These are phyloP conservation scores for Petunia hybrid DNA, from an alignment of 305 asterid genomes.

Conservation along the genomic window DNA sequence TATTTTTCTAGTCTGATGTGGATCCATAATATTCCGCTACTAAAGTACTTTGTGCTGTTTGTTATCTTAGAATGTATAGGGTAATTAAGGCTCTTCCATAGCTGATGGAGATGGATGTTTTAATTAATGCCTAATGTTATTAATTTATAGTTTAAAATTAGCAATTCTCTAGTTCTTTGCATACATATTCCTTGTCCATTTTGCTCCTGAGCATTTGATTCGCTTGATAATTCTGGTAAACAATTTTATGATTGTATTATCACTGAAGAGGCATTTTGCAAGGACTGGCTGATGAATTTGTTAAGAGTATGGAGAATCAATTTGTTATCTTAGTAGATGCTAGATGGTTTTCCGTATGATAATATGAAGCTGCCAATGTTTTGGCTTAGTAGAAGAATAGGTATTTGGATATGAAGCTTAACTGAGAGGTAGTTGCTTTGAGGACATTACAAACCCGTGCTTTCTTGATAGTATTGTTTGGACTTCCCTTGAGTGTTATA, in stretches of 20 bases:
- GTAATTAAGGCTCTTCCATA: conserved; percentile 33
- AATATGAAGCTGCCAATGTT: not conserved
- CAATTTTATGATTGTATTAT: not conserved
- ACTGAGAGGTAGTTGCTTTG: conserved; percentile 8
- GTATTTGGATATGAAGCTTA: conserved; percentile 26
- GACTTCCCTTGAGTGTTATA: not conserved
- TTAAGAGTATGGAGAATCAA: not conserved
- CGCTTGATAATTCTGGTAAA: conserved; percentile 17
- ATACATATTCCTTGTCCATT: conserved; percentile 19
- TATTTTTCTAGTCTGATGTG: conserved; percentile 32
- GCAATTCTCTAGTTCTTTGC: conserved; percentile 30
- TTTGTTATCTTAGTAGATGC: conserved; percentile 15
- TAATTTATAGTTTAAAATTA: conserved; percentile 31
- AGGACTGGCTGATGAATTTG: conserved; percentile 22
- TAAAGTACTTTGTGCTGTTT: conserved; percentile 28
- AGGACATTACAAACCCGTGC: conserved; percentile 13
- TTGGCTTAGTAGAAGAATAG: conserved; percentile 6
- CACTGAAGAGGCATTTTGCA: conserved; percentile 24
- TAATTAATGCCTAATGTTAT: conserved; percentile 22
- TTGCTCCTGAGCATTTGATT: conserved; percentile 25
- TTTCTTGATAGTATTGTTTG: conserved; percentile 27
- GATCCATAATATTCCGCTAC: conserved; percentile 29
- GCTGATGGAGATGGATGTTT: conserved; percentile 34
- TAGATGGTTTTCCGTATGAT: conserved; percentile 19
- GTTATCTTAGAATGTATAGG: conserved; percentile 40